These are phyloP conservation scores for Petunia hybrid DNA, from an alignment of 305 asterid species.

Conservation along the genomic window DNA sequence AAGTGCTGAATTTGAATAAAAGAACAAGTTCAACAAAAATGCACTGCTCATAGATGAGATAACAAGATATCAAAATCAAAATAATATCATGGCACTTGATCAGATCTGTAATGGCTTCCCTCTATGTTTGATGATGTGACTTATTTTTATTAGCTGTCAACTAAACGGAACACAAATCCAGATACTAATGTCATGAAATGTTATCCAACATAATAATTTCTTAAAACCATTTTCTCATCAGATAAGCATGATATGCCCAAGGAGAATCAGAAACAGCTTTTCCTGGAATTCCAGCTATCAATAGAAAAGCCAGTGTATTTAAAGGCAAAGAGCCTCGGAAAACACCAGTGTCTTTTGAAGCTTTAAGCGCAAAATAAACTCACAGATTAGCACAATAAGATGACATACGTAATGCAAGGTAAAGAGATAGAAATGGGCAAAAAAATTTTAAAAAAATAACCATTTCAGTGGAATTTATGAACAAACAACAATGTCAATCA, in stretches of 20 bases:
- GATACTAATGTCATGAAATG: background rate
- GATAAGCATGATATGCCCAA: too few relatives aligned
- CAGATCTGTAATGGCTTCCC: background rate
- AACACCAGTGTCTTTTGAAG: too few relatives aligned
- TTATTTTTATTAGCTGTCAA: background rate
- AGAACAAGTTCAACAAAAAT: background rate
- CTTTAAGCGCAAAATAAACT: too few relatives aligned
- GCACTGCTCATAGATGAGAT: background rate
- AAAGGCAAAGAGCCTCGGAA: too few relatives aligned
- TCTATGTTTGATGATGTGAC: background rate
- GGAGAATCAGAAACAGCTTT: too few relatives aligned
- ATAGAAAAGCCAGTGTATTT: too few relatives aligned
- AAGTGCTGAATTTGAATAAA: background rate
- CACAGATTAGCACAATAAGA: too few relatives aligned
- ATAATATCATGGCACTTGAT: too few relatives aligned
- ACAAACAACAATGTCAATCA: background rate
- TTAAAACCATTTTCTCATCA: background rate
- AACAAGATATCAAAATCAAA: background rate
- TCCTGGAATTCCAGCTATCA: too few relatives aligned
- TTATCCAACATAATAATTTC: background rate
- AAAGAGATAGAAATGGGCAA: background rate
- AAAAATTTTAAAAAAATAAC: background rate
- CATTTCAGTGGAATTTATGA: too few relatives aligned
- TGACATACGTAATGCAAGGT: background rate
- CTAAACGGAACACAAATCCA: background rate